Base-by-base conservation (phyloP, 768 basidiomycete genomes). In the Boletus vermiculosoides region DNA sequence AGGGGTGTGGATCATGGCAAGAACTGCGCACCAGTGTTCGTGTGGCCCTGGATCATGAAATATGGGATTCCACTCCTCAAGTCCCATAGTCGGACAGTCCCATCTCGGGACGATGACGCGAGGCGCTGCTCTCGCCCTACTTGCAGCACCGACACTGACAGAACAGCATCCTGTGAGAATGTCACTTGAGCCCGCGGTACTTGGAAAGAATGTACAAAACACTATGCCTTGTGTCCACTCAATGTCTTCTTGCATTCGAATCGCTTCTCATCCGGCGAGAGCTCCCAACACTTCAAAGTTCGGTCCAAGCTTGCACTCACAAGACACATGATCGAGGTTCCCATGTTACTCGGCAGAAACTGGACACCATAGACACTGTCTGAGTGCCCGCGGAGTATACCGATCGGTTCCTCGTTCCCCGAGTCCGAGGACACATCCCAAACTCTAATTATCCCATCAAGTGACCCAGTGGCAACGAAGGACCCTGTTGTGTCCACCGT, bases 391-490 rank as follows among this genome's bases (percentile, higher is more conserved):
- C 58, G 58, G 25, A 74, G 60, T 31, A 54, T 33, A 41, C 61
- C 55, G 39, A 70, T 59, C 11, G 70, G 70, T 6, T 48, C 52
- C 5, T 56, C 53, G 18, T 20, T 52, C 28, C 72, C 67, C n/a
- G 57, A 58, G 13, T 76, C 80, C 4, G 75, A 76, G 44, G 69
- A 63, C 52, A 78, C 69, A 56, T 82, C 75, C 82, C 83, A 84
- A 13, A 84, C 72, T 50, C 82, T 75, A 31, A 83, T 72, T 54
- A 76, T 70, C 23, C 78, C 78, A 63, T 83, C 81, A n/a, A 84
- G 73, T 33, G 74, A 75, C 10, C 81, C 83, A 36, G 82, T 77
- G 37, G 81, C 83, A 20, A 82, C 75, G 53, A 79, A 73, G 46
- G 70, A 72, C 4, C 80, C 78, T 54, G 63, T 55, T 2, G 48